These are phyloP conservation scores for Erythrophleum fordii DNA, from an alignment of 306 rosid species.

Conservation along the genomic window DNA sequence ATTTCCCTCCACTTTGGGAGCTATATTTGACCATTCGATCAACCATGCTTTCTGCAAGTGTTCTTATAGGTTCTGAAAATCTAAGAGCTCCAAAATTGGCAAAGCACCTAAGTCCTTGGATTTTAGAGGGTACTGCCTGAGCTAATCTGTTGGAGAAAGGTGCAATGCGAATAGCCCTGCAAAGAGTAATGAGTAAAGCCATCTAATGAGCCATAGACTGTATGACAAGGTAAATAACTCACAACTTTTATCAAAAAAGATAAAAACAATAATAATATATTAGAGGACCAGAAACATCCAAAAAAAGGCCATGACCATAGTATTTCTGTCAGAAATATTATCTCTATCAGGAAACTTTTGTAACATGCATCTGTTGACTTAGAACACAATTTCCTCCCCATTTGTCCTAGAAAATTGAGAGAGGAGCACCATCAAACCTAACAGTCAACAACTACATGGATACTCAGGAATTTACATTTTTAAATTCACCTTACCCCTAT, in stretches of 20 bases:
- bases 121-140: conserved; percentile 73
- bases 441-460: conserved; percentile 17
- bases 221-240: conserved; percentile 12
- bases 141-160: conserved; percentile 98
- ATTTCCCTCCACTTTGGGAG: conserved; percentile 82
- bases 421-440: conserved; percentile 15
- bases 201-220: conserved; percentile 35
- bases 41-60: conserved; percentile 87
- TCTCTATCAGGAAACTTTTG: background rate
- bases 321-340: background rate
- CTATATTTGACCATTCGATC: conserved; percentile 81
- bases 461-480: conserved; percentile 22
- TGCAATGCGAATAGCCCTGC: conserved; percentile 95
- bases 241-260: background rate
- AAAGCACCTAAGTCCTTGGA: conserved; percentile 84
- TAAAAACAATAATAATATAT: conserved; percentile 6
- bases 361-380: background rate
- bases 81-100: conserved; percentile 87
- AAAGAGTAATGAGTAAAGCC: conserved; percentile 46
- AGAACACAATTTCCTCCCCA: background rate
- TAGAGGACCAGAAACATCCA: conserved; percentile 15
- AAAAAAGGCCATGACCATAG: background rate
- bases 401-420: conserved; percentile 6
- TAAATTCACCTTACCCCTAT: background rate
- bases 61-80: conserved; percentile 82